phyloP scores from a whole-genome alignment of 1,284 basidiomycete genomes.

The Fomitopsis schrenkii region DNA sequence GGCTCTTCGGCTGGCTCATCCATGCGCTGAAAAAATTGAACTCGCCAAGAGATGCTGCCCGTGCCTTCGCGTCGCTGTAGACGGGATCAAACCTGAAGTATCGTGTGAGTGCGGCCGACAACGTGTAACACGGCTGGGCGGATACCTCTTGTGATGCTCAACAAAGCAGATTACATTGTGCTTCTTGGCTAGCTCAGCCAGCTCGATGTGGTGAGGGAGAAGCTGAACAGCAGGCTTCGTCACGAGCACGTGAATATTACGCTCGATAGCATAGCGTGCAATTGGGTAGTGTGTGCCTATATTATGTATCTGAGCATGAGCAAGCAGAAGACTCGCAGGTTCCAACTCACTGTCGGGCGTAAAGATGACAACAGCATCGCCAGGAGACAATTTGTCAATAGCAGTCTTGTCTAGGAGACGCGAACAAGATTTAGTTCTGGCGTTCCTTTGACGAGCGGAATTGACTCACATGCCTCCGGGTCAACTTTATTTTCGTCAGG shows the following conservation, averaged over 20 bases:
- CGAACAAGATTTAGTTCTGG: conserved; percentile 4
- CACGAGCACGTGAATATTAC: conserved; percentile 82
- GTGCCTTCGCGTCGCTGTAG: conserved; percentile 84
- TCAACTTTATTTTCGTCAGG: conserved; percentile 70
- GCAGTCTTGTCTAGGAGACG: conserved; percentile 70
- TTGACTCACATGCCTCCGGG: conserved; percentile 73
- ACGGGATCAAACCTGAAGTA: conserved; percentile 78
- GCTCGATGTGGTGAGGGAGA: conserved; percentile 75
- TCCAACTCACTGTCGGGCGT: conserved; percentile 72
- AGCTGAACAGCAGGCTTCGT: conserved; percentile 92
- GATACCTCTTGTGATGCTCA: conserved; percentile 79
- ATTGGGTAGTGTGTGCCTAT: conserved; percentile 85
- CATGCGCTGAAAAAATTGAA: conserved; percentile 90
- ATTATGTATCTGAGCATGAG: neutral
- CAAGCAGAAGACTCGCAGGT: neutral
- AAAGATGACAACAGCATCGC: conserved; percentile 86
- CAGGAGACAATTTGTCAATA: conserved; percentile 75
- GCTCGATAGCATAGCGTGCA: conserved; percentile 81
- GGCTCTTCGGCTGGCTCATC: conserved; percentile 96
- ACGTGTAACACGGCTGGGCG: neutral
- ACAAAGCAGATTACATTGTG: conserved; percentile 87
- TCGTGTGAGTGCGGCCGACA: neutral
- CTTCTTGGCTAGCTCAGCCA: conserved; percentile 72
- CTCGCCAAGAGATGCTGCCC: conserved; percentile 77
- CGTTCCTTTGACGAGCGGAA: conserved; percentile 1